Evolutionary conservation across 108 stramenopile species (phyloP).

Genomic region (Chaetoceros muelleri): DNA sequence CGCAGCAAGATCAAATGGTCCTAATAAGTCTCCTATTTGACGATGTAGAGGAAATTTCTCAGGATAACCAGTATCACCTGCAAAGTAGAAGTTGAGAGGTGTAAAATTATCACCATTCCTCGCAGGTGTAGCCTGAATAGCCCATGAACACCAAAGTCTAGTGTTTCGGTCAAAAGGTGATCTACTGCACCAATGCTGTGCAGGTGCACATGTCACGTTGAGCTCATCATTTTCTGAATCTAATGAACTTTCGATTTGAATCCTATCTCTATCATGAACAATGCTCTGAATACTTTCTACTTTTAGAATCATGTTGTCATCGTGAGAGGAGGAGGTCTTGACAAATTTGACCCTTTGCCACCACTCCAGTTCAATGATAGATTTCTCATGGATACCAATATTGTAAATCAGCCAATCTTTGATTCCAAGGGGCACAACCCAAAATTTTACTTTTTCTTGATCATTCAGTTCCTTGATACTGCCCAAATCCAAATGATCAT

Average conservation of each 20-base stretch:
- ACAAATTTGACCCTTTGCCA: slow-evolving; percentile 57
- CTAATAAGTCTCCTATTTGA: slow-evolving; percentile 63
- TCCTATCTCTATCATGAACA: slow-evolving; percentile 14
- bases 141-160: slow-evolving; percentile 85
- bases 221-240: slow-evolving; percentile 1
- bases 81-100: slow-evolving; percentile 67
- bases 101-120: background rate
- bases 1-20: slow-evolving; percentile 69
- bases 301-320: background rate
- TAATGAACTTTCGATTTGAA: slow-evolving; percentile 4
- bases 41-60: slow-evolving; percentile 68
- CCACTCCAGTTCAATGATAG: slow-evolving; percentile 82
- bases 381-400: slow-evolving; percentile 28
- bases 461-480: slow-evolving; percentile 36
- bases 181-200: slow-evolving; percentile 86
- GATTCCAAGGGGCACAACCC: slow-evolving; percentile 77
- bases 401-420: slow-evolving; percentile 51
- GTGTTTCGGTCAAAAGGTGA: slow-evolving; percentile 78
- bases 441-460: slow-evolving; percentile 27
- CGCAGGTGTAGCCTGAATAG: slow-evolving; percentile 17
- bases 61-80: slow-evolving; percentile 76
- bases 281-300: no score
- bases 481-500: slow-evolving; percentile 71
- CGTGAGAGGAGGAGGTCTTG: slow-evolving; percentile 6
- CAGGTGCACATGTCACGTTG: slow-evolving; percentile 67